Conservation (phyloP, 495 filamentous ascomycete species). For the Daldinia caldariorum region DNA sequence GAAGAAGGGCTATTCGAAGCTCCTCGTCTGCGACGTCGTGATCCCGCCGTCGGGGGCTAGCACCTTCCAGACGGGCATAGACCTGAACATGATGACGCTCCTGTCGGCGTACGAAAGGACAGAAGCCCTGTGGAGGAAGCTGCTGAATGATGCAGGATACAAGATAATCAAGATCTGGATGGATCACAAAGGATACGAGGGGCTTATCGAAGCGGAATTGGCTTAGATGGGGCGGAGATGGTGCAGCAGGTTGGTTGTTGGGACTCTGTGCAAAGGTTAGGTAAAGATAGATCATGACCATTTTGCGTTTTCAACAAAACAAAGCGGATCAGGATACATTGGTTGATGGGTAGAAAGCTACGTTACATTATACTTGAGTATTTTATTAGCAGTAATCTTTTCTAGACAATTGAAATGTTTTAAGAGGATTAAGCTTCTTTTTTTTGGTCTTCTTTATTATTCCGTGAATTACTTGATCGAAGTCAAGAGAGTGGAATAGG, state of each 20-base stretch:
- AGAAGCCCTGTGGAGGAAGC: conserved; percentile 50
- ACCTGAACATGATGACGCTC: conserved; percentile 59
- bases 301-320: conserved; percentile 7
- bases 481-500: too few species aligned
- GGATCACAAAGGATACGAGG: conserved; percentile 37
- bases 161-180: conserved; percentile 54
- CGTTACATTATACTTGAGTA: too few species aligned
- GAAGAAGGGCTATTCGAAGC: conserved; percentile 45
- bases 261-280: neutral
- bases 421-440: too few species aligned
- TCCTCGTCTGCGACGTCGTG: conserved; percentile 44
- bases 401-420: too few species aligned
- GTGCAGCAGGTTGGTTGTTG: neutral
- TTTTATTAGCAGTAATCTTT: too few species aligned
- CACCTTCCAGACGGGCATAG: conserved; percentile 51
- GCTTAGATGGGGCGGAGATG: conserved; percentile 13
- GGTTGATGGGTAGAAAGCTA: neutral
- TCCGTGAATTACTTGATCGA: too few species aligned
- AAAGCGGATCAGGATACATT: neutral
- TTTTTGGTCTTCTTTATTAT: too few species aligned
- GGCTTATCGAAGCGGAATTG: conserved; percentile 45
- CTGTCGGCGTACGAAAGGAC: conserved; percentile 53
- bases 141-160: conserved; percentile 56
- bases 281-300: neutral
- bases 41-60: conserved; percentile 42